Evolutionary conservation across 148 eudicot species (phyloP).

Genomic region (Fagopyrum tataricum): DNA sequence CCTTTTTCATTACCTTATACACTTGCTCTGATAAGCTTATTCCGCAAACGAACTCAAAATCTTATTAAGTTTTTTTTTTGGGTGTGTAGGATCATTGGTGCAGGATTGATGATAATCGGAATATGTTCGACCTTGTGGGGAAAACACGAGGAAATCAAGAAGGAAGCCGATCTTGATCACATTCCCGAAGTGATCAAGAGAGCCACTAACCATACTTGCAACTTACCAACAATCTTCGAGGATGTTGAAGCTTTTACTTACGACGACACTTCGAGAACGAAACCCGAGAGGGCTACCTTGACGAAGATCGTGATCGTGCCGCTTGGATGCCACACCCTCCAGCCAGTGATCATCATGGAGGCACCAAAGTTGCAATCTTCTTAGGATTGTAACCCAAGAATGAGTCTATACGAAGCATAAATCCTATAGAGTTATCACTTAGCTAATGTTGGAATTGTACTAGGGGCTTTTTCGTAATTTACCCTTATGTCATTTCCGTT

Average conservation of each 20-base stretch:
- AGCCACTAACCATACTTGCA: background rate
- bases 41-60: background rate
- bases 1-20: background rate
- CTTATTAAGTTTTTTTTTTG: background rate
- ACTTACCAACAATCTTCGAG: conserved; percentile 5
- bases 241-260: background rate
- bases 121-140: background rate
- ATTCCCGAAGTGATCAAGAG: background rate
- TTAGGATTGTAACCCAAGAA: background rate
- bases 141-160: conserved; percentile 1
- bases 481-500: background rate
- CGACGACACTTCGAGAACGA: background rate
- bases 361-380: background rate
- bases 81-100: conserved; percentile 7
- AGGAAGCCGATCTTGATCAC: background rate
- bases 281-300: background rate
- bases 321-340: background rate
- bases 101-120: background rate
- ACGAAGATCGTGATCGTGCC: background rate
- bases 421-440: background rate
- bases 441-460: background rate
- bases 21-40: background rate
- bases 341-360: background rate
- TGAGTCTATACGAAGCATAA: background rate
- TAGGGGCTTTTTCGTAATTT: background rate